Conservation (phyloP, 1,284 basidiomycete genomes). For the Waitea zeae region DNA sequence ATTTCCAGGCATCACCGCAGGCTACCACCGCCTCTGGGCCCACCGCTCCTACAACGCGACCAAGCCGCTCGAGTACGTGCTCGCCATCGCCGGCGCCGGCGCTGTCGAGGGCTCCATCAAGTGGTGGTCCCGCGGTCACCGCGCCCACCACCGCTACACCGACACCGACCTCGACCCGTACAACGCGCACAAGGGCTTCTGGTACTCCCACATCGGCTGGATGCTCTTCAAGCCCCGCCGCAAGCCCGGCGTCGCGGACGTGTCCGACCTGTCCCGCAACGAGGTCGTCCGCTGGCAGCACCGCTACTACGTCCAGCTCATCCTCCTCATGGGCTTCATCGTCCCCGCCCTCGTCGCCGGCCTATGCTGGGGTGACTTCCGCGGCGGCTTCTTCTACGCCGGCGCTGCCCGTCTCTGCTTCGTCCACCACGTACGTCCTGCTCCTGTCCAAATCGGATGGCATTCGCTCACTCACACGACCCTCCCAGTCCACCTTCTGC, state of each 20-base stretch:
- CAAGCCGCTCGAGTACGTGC: constrained; percentile 57
- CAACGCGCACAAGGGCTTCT: constrained; percentile 73
- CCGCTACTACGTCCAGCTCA: constrained; percentile 56
- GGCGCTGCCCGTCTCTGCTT: constrained; percentile 68
- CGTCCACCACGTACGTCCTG: constrained; percentile 69
- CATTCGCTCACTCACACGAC: background rate
- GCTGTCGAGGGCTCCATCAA: constrained; percentile 84
- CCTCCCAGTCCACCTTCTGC: constrained; percentile 71
- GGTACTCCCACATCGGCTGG: constrained; percentile 81
- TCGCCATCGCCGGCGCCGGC: constrained; percentile 68
- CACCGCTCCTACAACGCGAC: constrained; percentile 88
- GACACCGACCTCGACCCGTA: constrained; percentile 94
- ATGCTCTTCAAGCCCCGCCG: constrained; percentile 83
- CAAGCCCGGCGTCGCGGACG: constrained; percentile 77
- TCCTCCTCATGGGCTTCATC: constrained; percentile 57
- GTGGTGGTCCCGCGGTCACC: constrained; percentile 92
- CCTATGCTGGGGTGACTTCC: constrained; percentile 70
- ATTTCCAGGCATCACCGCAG: constrained; percentile 45
- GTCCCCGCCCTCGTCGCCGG: constrained; percentile 69
- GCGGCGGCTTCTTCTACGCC: constrained; percentile 79
- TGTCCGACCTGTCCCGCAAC: constrained; percentile 70
- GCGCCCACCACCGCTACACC: constrained; percentile 88
- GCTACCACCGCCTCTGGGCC: constrained; percentile 89
- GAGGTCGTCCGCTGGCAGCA: constrained; percentile 80
- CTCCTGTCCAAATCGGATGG: background rate